Evolutionary conservation across 306 rosid genomes (phyloP).

Genomic region (Corylus heterophylla): DNA sequence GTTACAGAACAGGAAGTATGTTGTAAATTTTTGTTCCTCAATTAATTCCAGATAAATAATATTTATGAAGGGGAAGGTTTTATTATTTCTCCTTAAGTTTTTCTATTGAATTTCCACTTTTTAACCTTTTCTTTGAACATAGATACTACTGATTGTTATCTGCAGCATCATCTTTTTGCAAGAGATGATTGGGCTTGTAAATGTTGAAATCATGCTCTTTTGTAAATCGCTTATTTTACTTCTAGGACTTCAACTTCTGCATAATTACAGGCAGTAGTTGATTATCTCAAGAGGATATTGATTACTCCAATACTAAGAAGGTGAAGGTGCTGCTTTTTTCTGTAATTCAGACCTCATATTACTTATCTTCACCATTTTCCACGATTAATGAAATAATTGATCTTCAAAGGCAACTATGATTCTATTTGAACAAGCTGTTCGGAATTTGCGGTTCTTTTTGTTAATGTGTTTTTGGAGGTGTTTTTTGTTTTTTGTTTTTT

Average conservation of each 20-base stretch:
- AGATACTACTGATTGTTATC: neutral
- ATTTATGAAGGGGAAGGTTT: conserved; percentile 62
- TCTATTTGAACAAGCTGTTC: conserved; percentile 31
- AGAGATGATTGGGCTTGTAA: conserved; percentile 11
- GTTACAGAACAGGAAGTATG: conserved; percentile 35
- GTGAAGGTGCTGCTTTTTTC: conserved; percentile 23
- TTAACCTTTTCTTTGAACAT: neutral
- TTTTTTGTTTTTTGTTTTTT: too few species aligned
- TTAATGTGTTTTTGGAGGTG: too few species aligned
- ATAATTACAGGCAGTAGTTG: neutral
- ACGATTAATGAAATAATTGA: conserved; percentile 20
- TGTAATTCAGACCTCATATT: conserved; percentile 11
- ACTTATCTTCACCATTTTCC: conserved; percentile 10
- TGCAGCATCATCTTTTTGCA: neutral
- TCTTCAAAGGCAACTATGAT: conserved; percentile 42
- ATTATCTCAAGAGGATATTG: conserved; percentile 4
- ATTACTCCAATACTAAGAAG: conserved; percentile 16
- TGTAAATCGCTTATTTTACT: neutral
- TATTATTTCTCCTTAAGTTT: conserved; percentile 46
- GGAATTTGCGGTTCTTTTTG: conserved; percentile 4
- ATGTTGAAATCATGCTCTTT: neutral
- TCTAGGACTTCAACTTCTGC: neutral
- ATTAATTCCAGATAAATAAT: conserved; percentile 49
- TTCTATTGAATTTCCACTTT: conserved; percentile 8
- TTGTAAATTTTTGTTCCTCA: conserved; percentile 50